These are phyloP conservation scores for Globisporangium spiculum DNA, from an alignment of 352 stramenopile genomes.

Conservation along the genomic window DNA sequence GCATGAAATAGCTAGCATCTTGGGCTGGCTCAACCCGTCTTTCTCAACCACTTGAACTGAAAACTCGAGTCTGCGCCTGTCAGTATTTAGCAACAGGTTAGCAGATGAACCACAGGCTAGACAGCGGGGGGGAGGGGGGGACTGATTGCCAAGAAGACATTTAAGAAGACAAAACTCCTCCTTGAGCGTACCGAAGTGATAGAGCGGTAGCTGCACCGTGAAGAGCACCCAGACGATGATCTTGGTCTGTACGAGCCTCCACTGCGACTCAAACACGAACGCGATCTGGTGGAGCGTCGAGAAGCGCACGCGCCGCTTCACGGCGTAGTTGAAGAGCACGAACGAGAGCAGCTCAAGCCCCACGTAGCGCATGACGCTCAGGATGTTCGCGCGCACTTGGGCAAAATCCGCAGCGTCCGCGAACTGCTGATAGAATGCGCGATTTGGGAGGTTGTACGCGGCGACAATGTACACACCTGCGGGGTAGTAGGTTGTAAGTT, in stretches of 20 bases:
- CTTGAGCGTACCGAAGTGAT: constrained; percentile 19
- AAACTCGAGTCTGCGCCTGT: constrained; percentile 6
- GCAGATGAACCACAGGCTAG: not conserved
- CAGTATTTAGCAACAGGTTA: not conserved
- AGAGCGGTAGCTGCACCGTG: constrained; percentile 22
- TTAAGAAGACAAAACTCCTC: not conserved
- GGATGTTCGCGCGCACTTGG: constrained; percentile 13
- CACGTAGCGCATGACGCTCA: constrained; percentile 25
- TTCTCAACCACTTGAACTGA: constrained; percentile 7
- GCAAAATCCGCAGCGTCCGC: constrained; percentile 3
- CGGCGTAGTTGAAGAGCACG: constrained; percentile 19
- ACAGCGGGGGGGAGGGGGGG: too few species aligned
- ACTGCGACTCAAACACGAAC: constrained; percentile 35
- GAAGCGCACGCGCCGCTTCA: constrained; percentile 28
- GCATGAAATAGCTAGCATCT: too few species aligned
- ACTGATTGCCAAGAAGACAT: too few species aligned
- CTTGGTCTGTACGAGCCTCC: constrained; percentile 33
- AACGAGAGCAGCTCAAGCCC: constrained; percentile 36
- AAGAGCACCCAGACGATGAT: constrained; percentile 29
- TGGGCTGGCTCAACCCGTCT: not conserved
- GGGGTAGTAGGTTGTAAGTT: too few species aligned
- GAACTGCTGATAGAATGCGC: constrained; percentile 21
- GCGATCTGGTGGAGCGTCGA: constrained; percentile 27
- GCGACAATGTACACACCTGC: constrained; percentile 12
- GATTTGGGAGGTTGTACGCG: constrained; percentile 23